Base-by-base conservation (phyloP, 179 eudicot genomes). In the Drosera spatulata region DNA sequence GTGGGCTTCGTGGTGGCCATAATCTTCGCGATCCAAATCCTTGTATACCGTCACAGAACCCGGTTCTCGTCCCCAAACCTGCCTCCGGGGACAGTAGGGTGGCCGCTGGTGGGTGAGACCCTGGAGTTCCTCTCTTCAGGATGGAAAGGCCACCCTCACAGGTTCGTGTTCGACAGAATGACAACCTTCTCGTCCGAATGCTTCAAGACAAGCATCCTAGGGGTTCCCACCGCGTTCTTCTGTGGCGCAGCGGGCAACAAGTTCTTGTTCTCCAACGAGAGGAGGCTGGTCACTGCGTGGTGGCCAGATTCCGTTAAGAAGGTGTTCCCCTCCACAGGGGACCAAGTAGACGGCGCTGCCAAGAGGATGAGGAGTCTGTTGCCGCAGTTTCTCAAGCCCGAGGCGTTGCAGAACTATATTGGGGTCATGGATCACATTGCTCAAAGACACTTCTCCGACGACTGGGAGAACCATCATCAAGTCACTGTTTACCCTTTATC, bases 221-320 rank as follows among this genome's bases (percentile, higher is more conserved):
- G 71, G 22, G 66, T 61, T 2, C 55, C 8, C 0, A 59, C 65
- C 2, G 75, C 67, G 1, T 70, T 71, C 3, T 53, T 72, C 14
- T 62, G 76, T 22, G 68, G 76, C 0, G 53, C 68, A 1, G 40
- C 48, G 13, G 71, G 71, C 3, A 62, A 66, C 65, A 72, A 72
- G 42, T 72, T 72, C 66, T 53, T 72, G 60, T 67, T 72, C 56
- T 62, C 76, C 7, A 72, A 72, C 61, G 71, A 67, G 50, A 61
- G 67, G 64, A 72, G 67, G 45, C 61, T 72, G 45, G 76, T 72
- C 38, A 66, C 61, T 3, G 50, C 60, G 3, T 72, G 71, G 76
- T 61, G 69, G 74, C 74, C 74, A 8, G 49, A 14, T 6, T 71
- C 69, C 22, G 69, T 71, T 4, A 58, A 71, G 60, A 71, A 71